Base-by-base conservation (phyloP, 257 asterid genomes). In the Eucommia ulmoides region DNA sequence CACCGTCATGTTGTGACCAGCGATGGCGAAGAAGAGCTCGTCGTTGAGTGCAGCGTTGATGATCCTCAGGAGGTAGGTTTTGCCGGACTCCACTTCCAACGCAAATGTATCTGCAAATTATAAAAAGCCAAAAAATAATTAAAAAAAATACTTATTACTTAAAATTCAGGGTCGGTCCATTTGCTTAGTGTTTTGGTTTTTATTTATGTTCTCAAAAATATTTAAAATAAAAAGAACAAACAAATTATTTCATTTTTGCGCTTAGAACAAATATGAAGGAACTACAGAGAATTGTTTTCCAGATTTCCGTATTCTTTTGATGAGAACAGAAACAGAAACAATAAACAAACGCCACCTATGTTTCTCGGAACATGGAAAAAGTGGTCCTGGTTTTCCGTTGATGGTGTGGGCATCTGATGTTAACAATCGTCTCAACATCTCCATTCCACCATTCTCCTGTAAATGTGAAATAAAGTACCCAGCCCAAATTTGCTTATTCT, bases 401-500 rank as follows among this genome's bases (percentile, higher is more conserved):
- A 80, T 80, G 0, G 96, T 86, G 63, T 80, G 74, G 24, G 96
- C 86, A 69, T 86, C 88, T 1, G 96, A 86, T 18, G 56, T 74
- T 64, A 53, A 86, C 45, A 41, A 86, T 79, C 15, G 53, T 56
- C 60, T 86, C 94, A 46, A 86, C 88, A 53, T 86, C 94, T 22
- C 84, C 61, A 19, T 82, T 86, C 96, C 96, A 82, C 94, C 94
- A 86, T 56, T 86, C 96, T 20, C 92, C 96, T 82, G 38, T 5
- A 29, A 29, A 6, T 5, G 12, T 29, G 12, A 12, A 29, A 29
- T 12, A 29, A 29, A 29, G 12, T 6, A 12, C 6, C 38, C n/a
- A n/a, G n/a, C n/a, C n/a, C 38, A n/a, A n/a, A n/a, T n/a, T n/a
- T n/a, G n/a, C n/a, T n/a, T 29, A 6, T 5, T 29, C 38, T 29